Conservation (phyloP, 768 basidiomycete species). For the Amanita exitialis region DNA sequence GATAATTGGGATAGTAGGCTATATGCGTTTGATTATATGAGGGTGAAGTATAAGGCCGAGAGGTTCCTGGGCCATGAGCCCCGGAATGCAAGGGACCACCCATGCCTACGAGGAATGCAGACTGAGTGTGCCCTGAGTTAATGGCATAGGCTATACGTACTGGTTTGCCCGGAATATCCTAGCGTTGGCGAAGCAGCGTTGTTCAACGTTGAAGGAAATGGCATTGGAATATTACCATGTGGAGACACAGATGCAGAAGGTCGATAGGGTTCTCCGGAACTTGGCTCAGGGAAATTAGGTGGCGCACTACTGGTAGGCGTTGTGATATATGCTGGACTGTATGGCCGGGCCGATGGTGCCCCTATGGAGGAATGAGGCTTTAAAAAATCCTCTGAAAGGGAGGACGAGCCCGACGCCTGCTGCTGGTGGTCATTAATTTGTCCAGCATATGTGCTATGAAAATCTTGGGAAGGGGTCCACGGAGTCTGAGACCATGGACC, state of each 20-base stretch:
- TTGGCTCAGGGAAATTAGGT: slow-evolving; percentile 3
- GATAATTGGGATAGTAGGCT: neutral
- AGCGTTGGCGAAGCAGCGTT: neutral
- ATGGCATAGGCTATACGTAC: neutral
- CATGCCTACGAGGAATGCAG: slow-evolving; percentile 1
- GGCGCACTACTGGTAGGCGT: neutral
- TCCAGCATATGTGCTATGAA: slow-evolving; percentile 8
- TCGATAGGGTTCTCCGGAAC: neutral
- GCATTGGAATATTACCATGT: neutral
- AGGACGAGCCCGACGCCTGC: slow-evolving; percentile 18
- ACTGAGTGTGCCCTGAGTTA: neutral
- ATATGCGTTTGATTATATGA: neutral
- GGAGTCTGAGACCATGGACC: slow-evolving; percentile 18
- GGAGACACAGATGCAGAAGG: neutral
- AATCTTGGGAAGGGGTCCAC: slow-evolving; percentile 33
- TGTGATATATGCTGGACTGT: neutral
- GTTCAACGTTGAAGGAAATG: neutral
- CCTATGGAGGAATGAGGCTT: slow-evolving; percentile 4
- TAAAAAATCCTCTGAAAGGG: slow-evolving; percentile 11
- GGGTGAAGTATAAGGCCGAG: neutral
- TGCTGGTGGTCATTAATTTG: slow-evolving; percentile 18
- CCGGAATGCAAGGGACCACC: slow-evolving; percentile 7
- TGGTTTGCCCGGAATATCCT: neutral
- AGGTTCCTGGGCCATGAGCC: neutral
- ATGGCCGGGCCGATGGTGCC: neutral